A percentile compares a stretch with the other conserved stretches of the same genome.
Evolutionary conservation across 75 land plant species (phyloP).

Genomic region (Cryptomeria japonica): DNA sequence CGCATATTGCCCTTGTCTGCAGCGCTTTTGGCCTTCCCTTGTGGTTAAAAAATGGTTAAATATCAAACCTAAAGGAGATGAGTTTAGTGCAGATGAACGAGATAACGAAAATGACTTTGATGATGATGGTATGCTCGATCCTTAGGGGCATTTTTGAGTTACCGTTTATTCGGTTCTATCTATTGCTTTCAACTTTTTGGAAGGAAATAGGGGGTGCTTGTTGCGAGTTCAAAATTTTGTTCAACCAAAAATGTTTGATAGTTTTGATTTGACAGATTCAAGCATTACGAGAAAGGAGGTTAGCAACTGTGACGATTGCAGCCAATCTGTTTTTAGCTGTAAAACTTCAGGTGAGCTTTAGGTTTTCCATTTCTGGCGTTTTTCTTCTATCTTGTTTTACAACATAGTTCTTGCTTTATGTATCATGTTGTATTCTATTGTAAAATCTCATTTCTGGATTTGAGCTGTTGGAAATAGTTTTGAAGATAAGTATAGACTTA

Average conservation of each 20-base stretch:
- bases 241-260: background rate
- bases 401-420: background rate
- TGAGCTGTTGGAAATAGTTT: background rate
- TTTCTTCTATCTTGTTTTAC: background rate
- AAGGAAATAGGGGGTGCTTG: background rate
- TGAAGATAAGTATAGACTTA: background rate
- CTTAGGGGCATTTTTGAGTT: background rate
- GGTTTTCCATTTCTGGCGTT: background rate
- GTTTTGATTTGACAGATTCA: background rate
- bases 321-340: background rate
- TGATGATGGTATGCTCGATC: conserved; percentile 44
- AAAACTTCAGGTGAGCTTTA: background rate
- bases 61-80: conserved; percentile 67
- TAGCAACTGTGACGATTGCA: background rate
- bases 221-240: background rate
- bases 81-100: conserved; percentile 76
- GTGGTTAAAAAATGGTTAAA: conserved; percentile 89
- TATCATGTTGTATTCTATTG: background rate
- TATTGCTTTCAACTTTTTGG: background rate
- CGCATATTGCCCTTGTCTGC: background rate
- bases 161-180: background rate
- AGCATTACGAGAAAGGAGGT: background rate
- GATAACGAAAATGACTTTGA: conserved; percentile 67
- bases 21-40: conserved; percentile 81
- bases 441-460: background rate